These are phyloP conservation scores for Trichoderma sp. DNA, from an alignment of 2,329 filamentous ascomycete genomes.

Conservation along the genomic window DNA sequence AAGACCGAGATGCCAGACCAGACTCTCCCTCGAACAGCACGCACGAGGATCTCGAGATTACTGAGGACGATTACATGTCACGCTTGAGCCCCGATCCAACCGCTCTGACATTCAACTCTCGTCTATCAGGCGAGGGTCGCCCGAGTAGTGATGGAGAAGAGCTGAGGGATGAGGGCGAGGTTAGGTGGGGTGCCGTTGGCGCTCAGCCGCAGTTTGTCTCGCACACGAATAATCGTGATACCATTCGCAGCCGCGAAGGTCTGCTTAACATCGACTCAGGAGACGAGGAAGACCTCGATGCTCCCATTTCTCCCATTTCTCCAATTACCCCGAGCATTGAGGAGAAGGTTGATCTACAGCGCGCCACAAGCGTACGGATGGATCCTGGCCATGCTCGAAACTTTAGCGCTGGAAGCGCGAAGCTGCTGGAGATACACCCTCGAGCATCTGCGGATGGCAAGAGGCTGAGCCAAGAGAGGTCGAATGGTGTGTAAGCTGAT, in stretches of 20 bases:
- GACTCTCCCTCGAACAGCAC: constrained; percentile 42
- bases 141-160: constrained; percentile 61
- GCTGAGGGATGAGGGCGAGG: constrained; percentile 40
- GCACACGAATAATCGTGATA: constrained; percentile 40
- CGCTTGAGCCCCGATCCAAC: constrained; percentile 34
- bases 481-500: not conserved
- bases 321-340: constrained; percentile 28
- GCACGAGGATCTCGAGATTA: constrained; percentile 62
- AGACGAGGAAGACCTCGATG: constrained; percentile 33
- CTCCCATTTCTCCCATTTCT: constrained; percentile 28
- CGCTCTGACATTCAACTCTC: constrained; percentile 29
- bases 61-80: constrained; percentile 74
- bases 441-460: constrained; percentile 53
- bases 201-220: constrained; percentile 58
- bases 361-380: constrained; percentile 69
- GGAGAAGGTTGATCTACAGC: constrained; percentile 48
- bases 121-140: constrained; percentile 49
- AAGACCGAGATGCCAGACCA: constrained; percentile 36
- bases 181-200: constrained; percentile 52
- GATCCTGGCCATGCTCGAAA: constrained; percentile 65
- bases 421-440: constrained; percentile 64
- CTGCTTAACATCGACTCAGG: constrained; percentile 44
- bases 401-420: constrained; percentile 76
- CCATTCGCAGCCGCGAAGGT: constrained; percentile 53
- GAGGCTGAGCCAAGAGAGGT: constrained; percentile 32